Percentiles rank a stretch among this genome's conserved stretches.
These are phyloP conservation scores for Penicillium robsamsonii DNA, from an alignment of 495 filamentous ascomycete genomes.

Conservation along the genomic window DNA sequence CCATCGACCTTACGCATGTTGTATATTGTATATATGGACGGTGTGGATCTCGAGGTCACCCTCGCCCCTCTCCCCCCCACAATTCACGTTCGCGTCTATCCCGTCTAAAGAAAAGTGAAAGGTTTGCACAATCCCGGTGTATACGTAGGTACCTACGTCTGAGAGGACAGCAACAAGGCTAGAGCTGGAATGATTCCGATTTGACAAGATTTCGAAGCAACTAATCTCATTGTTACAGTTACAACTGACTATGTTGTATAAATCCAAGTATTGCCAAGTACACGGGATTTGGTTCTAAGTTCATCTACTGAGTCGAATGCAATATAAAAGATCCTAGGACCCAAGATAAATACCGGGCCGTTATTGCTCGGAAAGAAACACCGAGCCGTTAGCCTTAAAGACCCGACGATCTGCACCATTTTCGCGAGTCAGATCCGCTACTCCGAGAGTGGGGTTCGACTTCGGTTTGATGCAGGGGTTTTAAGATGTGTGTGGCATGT, in stretches of 20 bases:
- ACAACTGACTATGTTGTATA: not conserved
- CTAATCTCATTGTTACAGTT: not conserved
- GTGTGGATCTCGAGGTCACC: not conserved
- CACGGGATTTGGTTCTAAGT: not conserved
- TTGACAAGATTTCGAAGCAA: not conserved
- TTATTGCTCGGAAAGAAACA: not conserved
- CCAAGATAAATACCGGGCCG: not conserved
- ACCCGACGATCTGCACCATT: conserved; percentile 14
- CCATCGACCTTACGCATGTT: not conserved
- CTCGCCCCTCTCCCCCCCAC: not conserved
- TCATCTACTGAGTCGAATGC: not conserved
- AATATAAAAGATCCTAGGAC: not conserved
- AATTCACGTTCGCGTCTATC: not conserved
- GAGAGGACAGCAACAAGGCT: not conserved
- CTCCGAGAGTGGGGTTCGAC: conserved; percentile 9
- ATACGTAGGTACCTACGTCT: not conserved
- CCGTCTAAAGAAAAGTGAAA: not conserved
- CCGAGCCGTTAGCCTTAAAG: not conserved
- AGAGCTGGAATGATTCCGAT: not conserved
- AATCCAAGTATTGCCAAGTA: not conserved
- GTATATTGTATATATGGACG: not conserved
- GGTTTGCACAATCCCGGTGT: not conserved
- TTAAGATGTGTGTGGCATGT: not conserved
- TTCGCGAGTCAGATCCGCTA: not conserved
- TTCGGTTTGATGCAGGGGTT: conserved; percentile 14